Evolutionary conservation across 371 early-diverging fungal species (phyloP), one percentile per base, ranked within the genome.

Genomic region (Fennellomyces sp.): DNA sequence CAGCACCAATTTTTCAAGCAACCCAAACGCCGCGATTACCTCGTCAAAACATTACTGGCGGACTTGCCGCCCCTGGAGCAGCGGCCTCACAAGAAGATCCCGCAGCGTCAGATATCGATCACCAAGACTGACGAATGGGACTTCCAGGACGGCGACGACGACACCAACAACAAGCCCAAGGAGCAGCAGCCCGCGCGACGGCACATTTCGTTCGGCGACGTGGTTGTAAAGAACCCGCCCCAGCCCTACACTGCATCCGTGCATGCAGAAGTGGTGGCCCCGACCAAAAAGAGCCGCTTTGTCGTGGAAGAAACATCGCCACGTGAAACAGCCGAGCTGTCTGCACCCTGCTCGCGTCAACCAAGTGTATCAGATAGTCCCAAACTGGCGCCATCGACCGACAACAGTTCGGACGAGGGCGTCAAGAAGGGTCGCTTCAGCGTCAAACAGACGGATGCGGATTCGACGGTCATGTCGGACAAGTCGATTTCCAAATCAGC

Each of bases 1-100:
- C 72, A 72, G 28, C 94, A 93, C 65, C 70, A 88, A 2, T 95
- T 95, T 65, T 93, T 94, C 68, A 93, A 87, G 63, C 84, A 84
- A 52, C 88, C 89, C 23, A 89, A 86, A 38, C 91, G 89, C 63
- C 86, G 83, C 48, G 72, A 83, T 5, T 88, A 89, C 65, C 75
- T 93, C 4, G 87, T 84, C 2, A 72, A 76, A 7, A 80, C 78
- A 3, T 29, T 94, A 6, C 68, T 94, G 31, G 65, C 75, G 13
- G 79, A 82, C 42, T 64, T 95, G 27, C 88, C 91, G 2, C 87
- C 92, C 0, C 78, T 95, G 28, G 87, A 88, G 55, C 73, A 78
- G 28, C 68, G 88, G 12, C 82, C 84, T 6, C 74, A 68, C 3
- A 83, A 83, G 35, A 65, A 63, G 28, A 26, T 76, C 7, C 62